Conservation (phyloP, 139 green algal genomes). For the Coccomyxa sp. region DNA sequence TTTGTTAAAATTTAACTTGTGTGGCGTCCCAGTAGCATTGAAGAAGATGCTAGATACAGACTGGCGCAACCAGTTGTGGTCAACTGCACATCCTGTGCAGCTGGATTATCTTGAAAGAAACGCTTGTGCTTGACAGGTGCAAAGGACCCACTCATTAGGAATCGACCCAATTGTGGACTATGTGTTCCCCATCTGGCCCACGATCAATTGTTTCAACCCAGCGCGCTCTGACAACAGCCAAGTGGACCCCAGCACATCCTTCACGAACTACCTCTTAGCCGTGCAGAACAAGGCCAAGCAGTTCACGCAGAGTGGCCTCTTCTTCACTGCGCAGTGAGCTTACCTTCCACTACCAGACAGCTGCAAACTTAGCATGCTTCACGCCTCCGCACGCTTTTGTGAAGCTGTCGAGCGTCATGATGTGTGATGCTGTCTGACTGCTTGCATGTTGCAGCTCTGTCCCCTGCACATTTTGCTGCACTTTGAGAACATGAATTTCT, state of each 20-base stretch:
- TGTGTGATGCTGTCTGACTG: not conserved
- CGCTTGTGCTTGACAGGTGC: not conserved
- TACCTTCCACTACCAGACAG: not conserved
- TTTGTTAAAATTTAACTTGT: too few species aligned
- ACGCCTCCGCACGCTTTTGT: not conserved
- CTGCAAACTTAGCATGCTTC: not conserved
- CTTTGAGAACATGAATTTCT: too few species aligned
- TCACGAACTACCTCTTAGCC: not conserved
- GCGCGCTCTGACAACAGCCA: not conserved
- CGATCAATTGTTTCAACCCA: slow-evolving; percentile 4
- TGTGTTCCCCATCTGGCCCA: slow-evolving; percentile 4
- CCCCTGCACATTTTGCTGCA: too few species aligned
- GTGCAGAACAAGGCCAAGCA: not conserved
- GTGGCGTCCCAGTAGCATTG: too few species aligned
- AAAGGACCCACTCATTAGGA: not conserved
- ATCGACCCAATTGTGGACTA: slow-evolving; percentile 8
- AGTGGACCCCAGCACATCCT: not conserved
- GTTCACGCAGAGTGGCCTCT: not conserved
- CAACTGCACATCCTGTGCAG: too few species aligned
- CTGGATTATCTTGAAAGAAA: too few species aligned
- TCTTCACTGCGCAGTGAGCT: slow-evolving; percentile 7
- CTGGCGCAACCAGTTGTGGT: too few species aligned
- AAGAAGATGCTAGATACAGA: too few species aligned
- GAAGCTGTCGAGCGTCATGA: not conserved
- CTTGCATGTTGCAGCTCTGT: not conserved